Evolutionary conservation across 2,329 filamentous ascomycete species (phyloP).

Genomic region (Fusarium keratoplasticum): DNA sequence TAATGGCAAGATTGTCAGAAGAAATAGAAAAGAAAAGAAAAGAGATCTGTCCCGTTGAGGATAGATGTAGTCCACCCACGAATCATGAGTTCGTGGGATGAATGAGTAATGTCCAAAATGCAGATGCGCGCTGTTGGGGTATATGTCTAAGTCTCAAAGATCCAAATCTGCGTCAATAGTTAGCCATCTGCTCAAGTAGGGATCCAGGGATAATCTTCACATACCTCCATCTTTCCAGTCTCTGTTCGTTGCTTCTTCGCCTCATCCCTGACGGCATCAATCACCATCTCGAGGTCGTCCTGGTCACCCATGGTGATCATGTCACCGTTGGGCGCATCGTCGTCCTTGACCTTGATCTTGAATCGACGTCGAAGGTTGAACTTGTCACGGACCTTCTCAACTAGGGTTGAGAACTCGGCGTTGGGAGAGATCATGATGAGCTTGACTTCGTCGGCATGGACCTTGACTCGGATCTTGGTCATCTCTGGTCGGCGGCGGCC

Average conservation of each 20-base stretch:
- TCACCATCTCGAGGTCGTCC: conserved; percentile 92
- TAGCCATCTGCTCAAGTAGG: conserved; percentile 37
- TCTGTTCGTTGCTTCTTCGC: conserved; percentile 81
- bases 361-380: conserved; percentile 82
- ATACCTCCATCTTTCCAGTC: conserved; percentile 94
- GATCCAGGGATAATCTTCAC: conserved; percentile 48
- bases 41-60: background rate
- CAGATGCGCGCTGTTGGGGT: conserved; percentile 41
- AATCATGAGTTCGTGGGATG: conserved; percentile 36
- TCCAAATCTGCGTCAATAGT: conserved; percentile 58
- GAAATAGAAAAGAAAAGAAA: conserved; percentile 11
- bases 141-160: conserved; percentile 54
- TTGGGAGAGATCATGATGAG: conserved; percentile 87
- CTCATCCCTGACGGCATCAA: conserved; percentile 74
- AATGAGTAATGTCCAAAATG: conserved; percentile 34
- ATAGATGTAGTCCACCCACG: conserved; percentile 9
- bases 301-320: conserved; percentile 98
- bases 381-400: conserved; percentile 83
- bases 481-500: conserved; percentile 72
- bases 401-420: conserved; percentile 81
- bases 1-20: conserved; percentile 14
- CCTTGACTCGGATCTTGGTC: conserved; percentile 88
- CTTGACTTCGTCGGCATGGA: conserved; percentile 89
- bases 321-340: conserved; percentile 80
- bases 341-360: conserved; percentile 90